Base-by-base conservation (phyloP, 176 grass and related monocot species). In the Musa itinerans region DNA sequence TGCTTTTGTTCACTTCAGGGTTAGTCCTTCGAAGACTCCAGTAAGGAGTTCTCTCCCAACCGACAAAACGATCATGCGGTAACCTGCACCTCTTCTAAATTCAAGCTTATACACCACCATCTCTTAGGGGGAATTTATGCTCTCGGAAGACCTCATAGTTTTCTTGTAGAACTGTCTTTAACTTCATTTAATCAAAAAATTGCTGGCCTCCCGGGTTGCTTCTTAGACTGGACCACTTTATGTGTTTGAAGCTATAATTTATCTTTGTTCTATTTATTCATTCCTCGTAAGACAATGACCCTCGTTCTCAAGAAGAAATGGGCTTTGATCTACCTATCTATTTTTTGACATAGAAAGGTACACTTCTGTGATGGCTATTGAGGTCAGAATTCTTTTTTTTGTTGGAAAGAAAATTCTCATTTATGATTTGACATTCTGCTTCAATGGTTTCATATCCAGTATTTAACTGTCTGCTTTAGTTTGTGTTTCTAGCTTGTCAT, bases 1-100 rank as follows among this genome's bases (percentile, higher is more conserved):
- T 26, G 10, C 10, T 26, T 25, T 65, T 48, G 16, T 70, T 74
- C 10, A 53, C 20, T 22, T 50, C 55, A 83, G 81, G 74, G 71
- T 84, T 15, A 79, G 82, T 54, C 76, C 82, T 74, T 79, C 82
- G 9, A 84, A 84, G 76, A 84, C 81, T 52, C 81, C 81, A 22
- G 59, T 83, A 51, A 83, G 56, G 72, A 51, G 17, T 8, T 17
- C 16, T 19, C 15, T n/a, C 57, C 15, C 15, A 11, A 9, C 68
- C 48, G 9, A 3, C 34, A 21, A 70, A 51, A 70, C 48, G 1
- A 3, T 3, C 3, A 13, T 26, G 63, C 23, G 3, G 23, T 65
- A 65, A 25, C 23, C 23, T 3, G 11, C 16, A 21, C 68, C 17
- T 51, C 34, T 70, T 70, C 16, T 19, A 16, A 22, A 69, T 69